These are phyloP conservation scores for Aciculosporium take DNA, from an alignment of 2,329 filamentous ascomycete species.

Conservation along the genomic window DNA sequence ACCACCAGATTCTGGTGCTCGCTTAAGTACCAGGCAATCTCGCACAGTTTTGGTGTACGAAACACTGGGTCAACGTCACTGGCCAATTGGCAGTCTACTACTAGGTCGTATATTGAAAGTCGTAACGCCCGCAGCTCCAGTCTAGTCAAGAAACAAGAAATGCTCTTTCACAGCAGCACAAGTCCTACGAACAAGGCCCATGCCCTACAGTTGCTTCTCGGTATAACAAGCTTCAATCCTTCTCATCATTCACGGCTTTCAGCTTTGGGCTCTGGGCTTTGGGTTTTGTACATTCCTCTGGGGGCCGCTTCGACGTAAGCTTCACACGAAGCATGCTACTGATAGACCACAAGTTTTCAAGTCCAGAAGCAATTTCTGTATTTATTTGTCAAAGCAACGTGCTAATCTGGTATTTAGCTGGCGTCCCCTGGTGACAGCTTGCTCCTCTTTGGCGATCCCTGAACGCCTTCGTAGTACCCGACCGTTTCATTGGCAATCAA, in stretches of 20 bases:
- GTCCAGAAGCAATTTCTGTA: slow-evolving; percentile 12
- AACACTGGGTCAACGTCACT: slow-evolving; percentile 3
- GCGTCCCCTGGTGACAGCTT: slow-evolving; percentile 15
- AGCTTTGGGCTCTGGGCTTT: too few species aligned
- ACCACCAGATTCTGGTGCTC: too few species aligned
- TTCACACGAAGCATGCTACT: not conserved
- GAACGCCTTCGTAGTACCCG: slow-evolving; percentile 17
- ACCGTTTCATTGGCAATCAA: slow-evolving; percentile 18
- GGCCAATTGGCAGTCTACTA: not conserved
- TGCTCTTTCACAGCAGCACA: not conserved
- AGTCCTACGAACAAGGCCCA: not conserved
- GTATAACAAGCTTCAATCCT: not conserved
- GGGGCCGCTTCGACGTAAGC: too few species aligned
- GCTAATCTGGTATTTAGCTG: slow-evolving; percentile 11
- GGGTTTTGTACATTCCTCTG: not conserved
- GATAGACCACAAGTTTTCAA: not conserved
- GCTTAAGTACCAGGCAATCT: not conserved
- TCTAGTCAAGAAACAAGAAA: not conserved
- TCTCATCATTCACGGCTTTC: too few species aligned
- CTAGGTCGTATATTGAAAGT: too few species aligned
- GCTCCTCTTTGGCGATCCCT: slow-evolving; percentile 14
- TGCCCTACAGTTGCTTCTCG: not conserved
- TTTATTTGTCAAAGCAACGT: slow-evolving; percentile 14
- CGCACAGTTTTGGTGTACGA: not conserved
- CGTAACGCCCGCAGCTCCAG: slow-evolving; percentile 1